Conservation (phyloP, 345 rosid genomes). For the Microcos paniculata region DNA sequence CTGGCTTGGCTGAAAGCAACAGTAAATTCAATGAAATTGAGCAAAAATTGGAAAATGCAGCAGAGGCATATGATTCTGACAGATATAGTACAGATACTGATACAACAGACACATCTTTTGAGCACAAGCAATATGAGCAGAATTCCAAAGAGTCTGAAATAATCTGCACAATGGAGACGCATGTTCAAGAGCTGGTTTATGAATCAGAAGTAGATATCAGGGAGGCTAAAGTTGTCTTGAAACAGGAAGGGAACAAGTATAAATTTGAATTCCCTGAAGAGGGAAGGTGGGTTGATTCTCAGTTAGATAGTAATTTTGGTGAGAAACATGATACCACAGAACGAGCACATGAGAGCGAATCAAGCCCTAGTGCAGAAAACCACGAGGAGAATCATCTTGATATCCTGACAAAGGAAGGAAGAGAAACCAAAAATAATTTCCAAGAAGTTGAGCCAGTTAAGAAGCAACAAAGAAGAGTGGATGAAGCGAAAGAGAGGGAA, state of each 20-base stretch:
- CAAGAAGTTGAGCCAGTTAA: slow-evolving; percentile 39
- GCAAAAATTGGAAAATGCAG: slow-evolving; percentile 36
- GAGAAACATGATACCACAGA: slow-evolving; percentile 30
- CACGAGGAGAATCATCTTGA: slow-evolving; percentile 35
- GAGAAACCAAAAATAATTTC: slow-evolving; percentile 36
- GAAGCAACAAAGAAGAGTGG: slow-evolving; percentile 36
- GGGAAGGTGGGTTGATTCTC: slow-evolving; percentile 30
- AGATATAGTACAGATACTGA: slow-evolving; percentile 29
- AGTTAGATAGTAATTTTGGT: slow-evolving; percentile 32
- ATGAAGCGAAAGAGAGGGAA: slow-evolving; percentile 52
- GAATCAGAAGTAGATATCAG: slow-evolving; percentile 37
- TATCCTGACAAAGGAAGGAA: slow-evolving; percentile 42
- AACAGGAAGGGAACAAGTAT: slow-evolving; percentile 30
- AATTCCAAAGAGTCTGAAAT: slow-evolving; percentile 25
- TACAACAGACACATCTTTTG: slow-evolving; percentile 29
- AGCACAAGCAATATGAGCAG: slow-evolving; percentile 35
- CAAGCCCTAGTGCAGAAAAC: slow-evolving; percentile 30
- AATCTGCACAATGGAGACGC: slow-evolving; percentile 32
- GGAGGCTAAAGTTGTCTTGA: slow-evolving; percentile 25
- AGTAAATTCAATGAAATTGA: slow-evolving; percentile 32
- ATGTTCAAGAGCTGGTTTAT: slow-evolving; percentile 38
- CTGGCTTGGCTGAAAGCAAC: slow-evolving; percentile 35
- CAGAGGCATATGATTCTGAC: slow-evolving; percentile 29
- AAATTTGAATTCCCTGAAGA: slow-evolving; percentile 28
- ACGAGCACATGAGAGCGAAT: slow-evolving; percentile 23